Conservation (phyloP, 73 alveolate genomes). For the Uronychia setigera region DNA sequence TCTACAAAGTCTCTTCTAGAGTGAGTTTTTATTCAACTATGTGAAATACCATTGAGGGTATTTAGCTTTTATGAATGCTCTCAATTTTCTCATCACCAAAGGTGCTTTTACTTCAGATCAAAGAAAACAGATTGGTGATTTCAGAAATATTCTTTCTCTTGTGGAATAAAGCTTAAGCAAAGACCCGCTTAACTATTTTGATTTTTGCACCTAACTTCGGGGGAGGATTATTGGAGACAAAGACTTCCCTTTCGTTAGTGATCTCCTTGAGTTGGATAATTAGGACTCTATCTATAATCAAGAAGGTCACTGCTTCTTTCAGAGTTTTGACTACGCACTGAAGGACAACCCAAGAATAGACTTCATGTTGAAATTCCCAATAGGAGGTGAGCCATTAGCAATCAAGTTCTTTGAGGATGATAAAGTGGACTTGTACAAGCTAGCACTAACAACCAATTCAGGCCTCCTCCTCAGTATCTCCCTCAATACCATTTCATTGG, state of each 20-base stretch:
- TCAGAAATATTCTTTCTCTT: constrained; percentile 13
- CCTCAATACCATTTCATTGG: neutral
- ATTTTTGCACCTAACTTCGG: constrained; percentile 55
- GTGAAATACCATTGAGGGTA: too few relatives aligned
- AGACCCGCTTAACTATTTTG: constrained; percentile 34
- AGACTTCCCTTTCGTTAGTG: neutral
- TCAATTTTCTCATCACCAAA: neutral
- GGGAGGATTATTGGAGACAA: constrained; percentile 63
- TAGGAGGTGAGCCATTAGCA: neutral
- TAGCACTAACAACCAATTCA: neutral
- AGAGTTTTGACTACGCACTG: constrained; percentile 59
- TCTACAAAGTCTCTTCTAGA: too few relatives aligned
- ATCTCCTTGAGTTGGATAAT: neutral
- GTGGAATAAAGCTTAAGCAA: constrained; percentile 9
- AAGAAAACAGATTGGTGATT: constrained; percentile 7
- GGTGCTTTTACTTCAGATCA: neutral
- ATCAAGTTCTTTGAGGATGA: neutral
- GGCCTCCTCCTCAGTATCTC: constrained; percentile 1
- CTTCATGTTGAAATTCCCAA: constrained; percentile 20
- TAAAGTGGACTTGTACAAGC: neutral
- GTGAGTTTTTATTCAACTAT: too few relatives aligned
- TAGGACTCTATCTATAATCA: neutral
- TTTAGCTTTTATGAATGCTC: too few relatives aligned
- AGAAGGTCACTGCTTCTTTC: constrained; percentile 15
- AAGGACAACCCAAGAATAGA: constrained; percentile 64